phyloP scores from a whole-genome alignment of 2,329 filamentous ascomycete genomes.

The Didymella segeticola region DNA sequence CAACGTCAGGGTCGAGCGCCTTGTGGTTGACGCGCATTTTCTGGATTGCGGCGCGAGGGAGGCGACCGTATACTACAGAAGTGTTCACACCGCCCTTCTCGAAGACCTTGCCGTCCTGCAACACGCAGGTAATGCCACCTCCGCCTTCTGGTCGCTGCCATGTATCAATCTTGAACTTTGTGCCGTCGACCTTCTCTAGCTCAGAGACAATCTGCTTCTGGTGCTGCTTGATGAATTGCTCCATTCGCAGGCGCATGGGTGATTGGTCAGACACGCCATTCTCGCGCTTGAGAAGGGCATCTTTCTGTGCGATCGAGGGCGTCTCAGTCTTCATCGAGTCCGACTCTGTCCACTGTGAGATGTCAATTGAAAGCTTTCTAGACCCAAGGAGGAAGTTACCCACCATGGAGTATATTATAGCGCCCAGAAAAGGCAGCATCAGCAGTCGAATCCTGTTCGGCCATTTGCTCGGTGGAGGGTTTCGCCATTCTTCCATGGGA shows the following conservation, averaged over 20 bases:
- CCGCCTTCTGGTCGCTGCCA: slow-evolving; percentile 90
- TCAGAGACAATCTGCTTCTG: slow-evolving; percentile 86
- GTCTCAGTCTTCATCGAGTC: slow-evolving; percentile 59
- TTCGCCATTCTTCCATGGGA: slow-evolving; percentile 44
- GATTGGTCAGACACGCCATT: slow-evolving; percentile 76
- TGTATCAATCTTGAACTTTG: slow-evolving; percentile 80
- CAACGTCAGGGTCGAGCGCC: slow-evolving; percentile 78
- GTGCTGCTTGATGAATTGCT: slow-evolving; percentile 91
- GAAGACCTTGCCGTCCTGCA: slow-evolving; percentile 96
- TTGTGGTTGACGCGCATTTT: slow-evolving; percentile 93
- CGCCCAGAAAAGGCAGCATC: slow-evolving; percentile 59
- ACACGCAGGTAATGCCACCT: slow-evolving; percentile 90
- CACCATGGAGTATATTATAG: slow-evolving; percentile 68
- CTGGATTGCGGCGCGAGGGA: slow-evolving; percentile 82
- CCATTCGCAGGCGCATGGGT: slow-evolving; percentile 97
- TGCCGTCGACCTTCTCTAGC: slow-evolving; percentile 83
- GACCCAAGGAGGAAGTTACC: slow-evolving; percentile 8
- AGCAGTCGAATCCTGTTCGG: slow-evolving; percentile 52
- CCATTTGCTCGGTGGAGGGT: slow-evolving; percentile 46
- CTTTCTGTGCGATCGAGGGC: slow-evolving; percentile 82
- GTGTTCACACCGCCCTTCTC: slow-evolving; percentile 97
- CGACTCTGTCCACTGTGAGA: slow-evolving; percentile 39
- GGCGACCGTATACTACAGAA: slow-evolving; percentile 89
- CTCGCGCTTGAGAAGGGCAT: slow-evolving; percentile 80
- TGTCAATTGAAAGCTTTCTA: slow-evolving; percentile 2